These are phyloP conservation scores for Debaryomyces hansenii DNA, from an alignment of 805 yeast genomes.

Conservation along the genomic window DNA sequence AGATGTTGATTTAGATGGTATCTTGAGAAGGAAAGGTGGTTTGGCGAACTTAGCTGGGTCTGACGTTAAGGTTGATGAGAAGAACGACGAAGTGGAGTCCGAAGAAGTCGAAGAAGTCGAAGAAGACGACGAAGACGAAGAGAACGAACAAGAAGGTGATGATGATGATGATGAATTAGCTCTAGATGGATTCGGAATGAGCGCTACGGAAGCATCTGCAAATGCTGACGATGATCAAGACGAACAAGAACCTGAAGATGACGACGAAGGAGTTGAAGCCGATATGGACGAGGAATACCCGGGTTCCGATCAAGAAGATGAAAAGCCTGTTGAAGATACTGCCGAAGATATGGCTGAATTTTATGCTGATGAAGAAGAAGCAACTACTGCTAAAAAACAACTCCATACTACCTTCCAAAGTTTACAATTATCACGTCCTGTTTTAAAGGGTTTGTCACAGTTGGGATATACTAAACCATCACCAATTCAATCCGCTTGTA, in stretches of 20 bases:
- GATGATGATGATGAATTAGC: conserved; percentile 26
- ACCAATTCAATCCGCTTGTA: conserved; percentile 90
- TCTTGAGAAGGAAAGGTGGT: conserved; percentile 84
- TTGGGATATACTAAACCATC: conserved; percentile 88
- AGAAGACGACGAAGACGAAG: conserved; percentile 22
- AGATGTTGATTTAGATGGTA: conserved; percentile 84
- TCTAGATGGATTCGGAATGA: conserved; percentile 17
- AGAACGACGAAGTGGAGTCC: conserved; percentile 19
- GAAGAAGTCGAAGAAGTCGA: conserved; percentile 22
- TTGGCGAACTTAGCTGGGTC: conserved; percentile 53
- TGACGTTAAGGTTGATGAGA: conserved; percentile 21
- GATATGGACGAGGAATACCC: conserved; percentile 14
- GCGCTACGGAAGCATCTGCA: conserved; percentile 19
- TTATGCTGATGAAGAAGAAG: conserved; percentile 61
- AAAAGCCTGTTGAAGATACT: conserved; percentile 56
- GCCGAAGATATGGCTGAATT: conserved; percentile 82
- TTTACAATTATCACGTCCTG: conserved; percentile 84
- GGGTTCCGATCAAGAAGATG: conserved; percentile 18
- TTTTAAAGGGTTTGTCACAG: conserved; percentile 75
- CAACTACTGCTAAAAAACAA: conserved; percentile 43
- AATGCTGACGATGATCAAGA: conserved; percentile 35
- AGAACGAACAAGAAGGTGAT: conserved; percentile 19
- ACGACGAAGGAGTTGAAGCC: conserved; percentile 25
- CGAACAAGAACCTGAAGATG: conserved; percentile 28
- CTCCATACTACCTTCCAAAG: conserved; percentile 69